Evolutionary conservation across 495 filamentous ascomycete genomes (phyloP).

Genomic region (Cryomyces minteri): DNA sequence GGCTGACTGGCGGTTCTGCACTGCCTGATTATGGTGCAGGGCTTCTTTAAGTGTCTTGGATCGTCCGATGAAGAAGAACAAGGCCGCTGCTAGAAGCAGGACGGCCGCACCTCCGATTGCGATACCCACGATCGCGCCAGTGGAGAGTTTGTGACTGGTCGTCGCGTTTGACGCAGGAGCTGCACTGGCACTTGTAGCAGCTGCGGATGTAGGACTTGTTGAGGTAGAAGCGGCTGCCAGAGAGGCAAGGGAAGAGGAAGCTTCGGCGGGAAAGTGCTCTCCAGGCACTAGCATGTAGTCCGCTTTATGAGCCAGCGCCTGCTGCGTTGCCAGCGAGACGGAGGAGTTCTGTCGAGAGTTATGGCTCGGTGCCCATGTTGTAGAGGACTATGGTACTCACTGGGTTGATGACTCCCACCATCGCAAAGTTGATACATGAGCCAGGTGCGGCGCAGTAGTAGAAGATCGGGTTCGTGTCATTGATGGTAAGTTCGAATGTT

Average conservation of each 20-base stretch:
- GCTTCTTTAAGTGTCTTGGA: slow-evolving; percentile 5
- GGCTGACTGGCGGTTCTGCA: not conserved
- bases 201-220: slow-evolving; percentile 3
- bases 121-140: slow-evolving; percentile 28
- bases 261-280: slow-evolving; percentile 18
- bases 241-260: slow-evolving; percentile 1
- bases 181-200: slow-evolving; percentile 1
- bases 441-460: slow-evolving; percentile 38
- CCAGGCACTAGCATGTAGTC: slow-evolving; percentile 24
- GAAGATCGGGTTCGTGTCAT: slow-evolving; percentile 38
- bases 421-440: slow-evolving; percentile 21
- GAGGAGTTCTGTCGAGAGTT: slow-evolving; percentile 8
- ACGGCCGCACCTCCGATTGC: slow-evolving; percentile 21
- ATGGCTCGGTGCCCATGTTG: too few species aligned
- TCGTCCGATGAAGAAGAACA: slow-evolving; percentile 23
- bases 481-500: slow-evolving; percentile 29
- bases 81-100: slow-evolving; percentile 18
- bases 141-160: slow-evolving; percentile 10
- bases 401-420: slow-evolving; percentile 29
- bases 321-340: slow-evolving; percentile 13
- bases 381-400: slow-evolving; percentile 4
- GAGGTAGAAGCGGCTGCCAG: slow-evolving; percentile 7
- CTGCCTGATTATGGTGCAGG: not conserved
- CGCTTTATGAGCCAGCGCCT: slow-evolving; percentile 11
- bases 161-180: not conserved